Conservation (phyloP, 139 green algal species). For the Volvox reticuliferus region DNA sequence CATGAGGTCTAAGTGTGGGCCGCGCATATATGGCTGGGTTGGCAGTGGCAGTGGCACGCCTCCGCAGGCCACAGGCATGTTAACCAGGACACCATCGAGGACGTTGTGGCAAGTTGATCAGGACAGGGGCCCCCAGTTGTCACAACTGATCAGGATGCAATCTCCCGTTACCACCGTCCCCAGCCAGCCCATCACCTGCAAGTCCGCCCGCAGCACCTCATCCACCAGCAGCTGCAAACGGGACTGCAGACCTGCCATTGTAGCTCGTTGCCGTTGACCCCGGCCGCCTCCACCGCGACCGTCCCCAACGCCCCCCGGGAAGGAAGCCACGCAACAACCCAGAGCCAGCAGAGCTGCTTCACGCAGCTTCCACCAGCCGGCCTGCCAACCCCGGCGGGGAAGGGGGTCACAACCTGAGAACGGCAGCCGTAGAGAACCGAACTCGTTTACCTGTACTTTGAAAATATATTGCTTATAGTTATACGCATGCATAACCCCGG, state of each 20-base stretch:
- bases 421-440: too few relatives aligned
- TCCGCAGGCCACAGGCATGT: too few relatives aligned
- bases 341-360: conserved; percentile 86
- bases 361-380: conserved; percentile 81
- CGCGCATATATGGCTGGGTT: too few relatives aligned
- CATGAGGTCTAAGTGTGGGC: too few relatives aligned
- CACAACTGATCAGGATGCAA: neutral
- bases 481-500: too few relatives aligned
- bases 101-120: too few relatives aligned
- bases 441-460: too few relatives aligned
- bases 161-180: neutral
- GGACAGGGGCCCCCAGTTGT: too few relatives aligned
- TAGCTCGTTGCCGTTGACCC: neutral
- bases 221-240: conserved; percentile 68
- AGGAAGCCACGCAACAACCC: conserved; percentile 47
- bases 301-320: conserved; percentile 8
- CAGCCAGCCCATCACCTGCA: conserved; percentile 61
- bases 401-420: too few relatives aligned
- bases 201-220: conserved; percentile 67
- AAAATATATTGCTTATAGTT: too few relatives aligned
- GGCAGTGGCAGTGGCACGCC: too few relatives aligned
- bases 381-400: conserved; percentile 29
- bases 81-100: too few relatives aligned
- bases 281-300: neutral
- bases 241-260: neutral